Base-by-base conservation (phyloP, 305 asterid species). In the Euphrasia arctica region DNA sequence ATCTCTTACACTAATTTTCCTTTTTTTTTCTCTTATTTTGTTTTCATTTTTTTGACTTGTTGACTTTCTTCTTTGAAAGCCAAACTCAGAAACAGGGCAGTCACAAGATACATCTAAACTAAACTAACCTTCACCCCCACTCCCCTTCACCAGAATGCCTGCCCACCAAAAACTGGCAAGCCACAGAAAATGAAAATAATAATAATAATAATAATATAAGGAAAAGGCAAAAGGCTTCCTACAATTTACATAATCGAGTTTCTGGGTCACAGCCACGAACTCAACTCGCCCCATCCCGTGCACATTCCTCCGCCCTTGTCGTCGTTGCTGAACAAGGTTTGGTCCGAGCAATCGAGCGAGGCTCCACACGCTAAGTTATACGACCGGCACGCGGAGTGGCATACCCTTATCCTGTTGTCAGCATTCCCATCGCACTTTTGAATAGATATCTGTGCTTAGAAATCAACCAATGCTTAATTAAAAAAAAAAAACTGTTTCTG, bases 331-430 rank as follows among this genome's bases (percentile, higher is more conserved):
- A 89, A 89, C 0, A 89, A 73, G 63, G 96, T 89, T 60, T 89
- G 96, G 74, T 89, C 96, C 2, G 91, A 78, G 72, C 96, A 89
- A 62, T 89, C 96, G 0, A 89, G 95, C 0, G 96, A 86, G 3
- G 96, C 96, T 56, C 96, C 96, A 22, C 96, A 89, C 1, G 96
- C 96, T 49, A 60, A 43, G 80, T 89, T 89, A 58, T 89, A 89
- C 1, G 93, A 78, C 49, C 85, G 84, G 79, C 96, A 89, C 0
- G 96, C 96, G 1, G 95, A 83, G 72, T 78, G 95, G 77, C 96
- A 89, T 60, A 89, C 96, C 4, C 96, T 72, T 56, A 89, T 65
- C 69, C 96, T 75, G 77, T 89, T 83, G 76, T 89, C 93, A 0
- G 93, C 90, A 18, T 89, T 95, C 34, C 72, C 65, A 55, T 89